Base-by-base conservation (phyloP, 768 basidiomycete species). In the Xerocomus potaroensis region DNA sequence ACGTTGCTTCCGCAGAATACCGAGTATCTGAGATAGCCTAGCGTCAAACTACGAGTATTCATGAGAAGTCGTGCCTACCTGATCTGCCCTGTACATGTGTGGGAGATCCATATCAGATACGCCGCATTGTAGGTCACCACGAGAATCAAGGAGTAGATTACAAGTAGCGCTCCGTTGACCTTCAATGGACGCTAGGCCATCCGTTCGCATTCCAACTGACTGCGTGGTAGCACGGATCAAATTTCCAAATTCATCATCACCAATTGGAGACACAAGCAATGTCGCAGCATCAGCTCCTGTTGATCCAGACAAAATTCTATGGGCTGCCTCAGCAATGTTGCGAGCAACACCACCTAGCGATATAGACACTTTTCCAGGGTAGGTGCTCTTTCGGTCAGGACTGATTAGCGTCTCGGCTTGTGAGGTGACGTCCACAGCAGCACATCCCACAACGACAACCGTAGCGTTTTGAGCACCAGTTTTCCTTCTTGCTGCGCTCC, bases 281-380 rank as follows among this genome's bases (percentile, higher is more conserved):
- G 78, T 73, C 6, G 73, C 66, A 11, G 52, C 23, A 15, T 57
- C 46, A 11, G 45, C 48, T 16, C 58, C 54, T 8, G 67, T 55
- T 7, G 66, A 64, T 31, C 39, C 50, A 34, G 68, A 58, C 49
- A 83, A 61, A 5, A 85, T 64, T 23, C 88, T 80, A 61, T 89
- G 83, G 6, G 91, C 77, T 1, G 92, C 90, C 64, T 97, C 93
- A 3, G 94, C 88, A 34, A 99, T 80, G 62, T 99, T 99, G n/a
- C 94, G 83, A 1, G 80, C 93, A 12, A 99, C 95, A 23, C 95
- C 95, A 1, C 95, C 95, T 5, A 89, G 69, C 0, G 85, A 77
- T 31, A 94, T 50, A 14, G 72, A 69, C 21, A 98, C 80, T 11
- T 63, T 70, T 9, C 96, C 96, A 0, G 92, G 91, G 10, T 77